Percentiles rank a stretch among this genome's conserved stretches.
Evolutionary conservation across 768 basidiomycete species (phyloP).

Genomic region (Termitomyces sp.): DNA sequence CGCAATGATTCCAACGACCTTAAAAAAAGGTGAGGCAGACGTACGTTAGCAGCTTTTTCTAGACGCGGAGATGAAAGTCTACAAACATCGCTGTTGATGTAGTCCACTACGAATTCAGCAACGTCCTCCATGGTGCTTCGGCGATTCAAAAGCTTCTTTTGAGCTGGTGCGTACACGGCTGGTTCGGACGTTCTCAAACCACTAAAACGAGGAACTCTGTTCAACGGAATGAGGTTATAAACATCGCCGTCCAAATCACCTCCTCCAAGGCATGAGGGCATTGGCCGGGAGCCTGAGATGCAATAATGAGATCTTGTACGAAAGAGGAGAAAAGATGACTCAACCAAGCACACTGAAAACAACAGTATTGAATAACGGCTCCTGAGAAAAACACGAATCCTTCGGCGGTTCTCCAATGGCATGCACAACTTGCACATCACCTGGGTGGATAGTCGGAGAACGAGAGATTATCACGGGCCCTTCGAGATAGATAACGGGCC

Average conservation of each 20-base stretch:
- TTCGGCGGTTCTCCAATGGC: constrained; percentile 57
- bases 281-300: constrained; percentile 46
- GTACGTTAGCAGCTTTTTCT: background rate
- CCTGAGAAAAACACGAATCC: constrained; percentile 44
- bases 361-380: constrained; percentile 54
- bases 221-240: constrained; percentile 46
- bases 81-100: constrained; percentile 58
- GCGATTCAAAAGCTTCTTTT: constrained; percentile 35
- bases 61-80: background rate
- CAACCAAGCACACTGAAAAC: constrained; percentile 59
- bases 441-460: constrained; percentile 66
- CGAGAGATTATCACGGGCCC: constrained; percentile 54
- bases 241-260: constrained; percentile 67
- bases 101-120: constrained; percentile 65
- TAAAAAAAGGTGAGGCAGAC: background rate
- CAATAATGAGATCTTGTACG: background rate
- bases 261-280: constrained; percentile 60
- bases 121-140: constrained; percentile 59
- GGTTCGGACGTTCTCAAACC: constrained; percentile 24
- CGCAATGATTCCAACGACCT: constrained; percentile 59
- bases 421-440: constrained; percentile 53
- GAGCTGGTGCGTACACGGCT: constrained; percentile 44
- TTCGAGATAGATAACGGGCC: constrained; percentile 37
- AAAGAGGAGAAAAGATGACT: background rate
- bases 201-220: constrained; percentile 28